These are phyloP conservation scores for Sphaerobolus stellatus DNA, from an alignment of 1,284 basidiomycete genomes.

Conservation along the genomic window DNA sequence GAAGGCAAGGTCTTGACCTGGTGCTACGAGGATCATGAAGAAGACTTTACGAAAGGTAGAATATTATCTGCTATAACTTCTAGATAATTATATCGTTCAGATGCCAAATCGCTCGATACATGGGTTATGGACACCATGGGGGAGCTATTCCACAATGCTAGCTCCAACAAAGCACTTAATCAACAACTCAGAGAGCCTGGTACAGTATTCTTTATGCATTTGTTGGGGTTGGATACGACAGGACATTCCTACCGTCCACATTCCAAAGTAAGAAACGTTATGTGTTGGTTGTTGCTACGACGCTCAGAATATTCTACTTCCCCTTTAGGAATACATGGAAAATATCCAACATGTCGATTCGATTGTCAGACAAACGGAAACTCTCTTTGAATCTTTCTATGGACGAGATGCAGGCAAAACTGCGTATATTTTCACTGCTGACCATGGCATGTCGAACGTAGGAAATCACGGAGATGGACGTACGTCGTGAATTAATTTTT, in stretches of 20 bases:
- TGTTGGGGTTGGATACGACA: constrained; percentile 85
- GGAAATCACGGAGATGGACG: constrained; percentile 91
- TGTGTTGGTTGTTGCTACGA: neutral
- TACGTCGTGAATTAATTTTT: constrained; percentile 33
- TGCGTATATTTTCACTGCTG: constrained; percentile 82
- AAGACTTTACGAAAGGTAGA: constrained; percentile 81
- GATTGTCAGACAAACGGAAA: constrained; percentile 71
- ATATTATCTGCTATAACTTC: neutral
- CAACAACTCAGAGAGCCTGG: constrained; percentile 52
- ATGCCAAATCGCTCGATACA: constrained; percentile 75
- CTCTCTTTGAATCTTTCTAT: constrained; percentile 66
- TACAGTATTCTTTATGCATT: constrained; percentile 81
- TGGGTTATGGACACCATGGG: constrained; percentile 78
- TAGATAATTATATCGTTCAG: constrained; percentile 35
- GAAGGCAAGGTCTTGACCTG: constrained; percentile 72
- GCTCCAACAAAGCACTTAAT: constrained; percentile 48
- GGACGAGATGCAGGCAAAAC: constrained; percentile 58
- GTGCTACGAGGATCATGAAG: constrained; percentile 76
- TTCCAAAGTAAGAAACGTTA: constrained; percentile 50
- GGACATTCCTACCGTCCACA: constrained; percentile 88
- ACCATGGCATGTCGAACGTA: constrained; percentile 88
- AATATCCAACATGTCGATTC: constrained; percentile 82
- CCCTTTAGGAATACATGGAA: constrained; percentile 74
- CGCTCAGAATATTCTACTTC: neutral
- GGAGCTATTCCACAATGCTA: constrained; percentile 62